Percentiles rank a stretch among this genome's conserved stretches.
Conservation (phyloP, 441 rosid genomes). For the Gossypium lobatum region DNA sequence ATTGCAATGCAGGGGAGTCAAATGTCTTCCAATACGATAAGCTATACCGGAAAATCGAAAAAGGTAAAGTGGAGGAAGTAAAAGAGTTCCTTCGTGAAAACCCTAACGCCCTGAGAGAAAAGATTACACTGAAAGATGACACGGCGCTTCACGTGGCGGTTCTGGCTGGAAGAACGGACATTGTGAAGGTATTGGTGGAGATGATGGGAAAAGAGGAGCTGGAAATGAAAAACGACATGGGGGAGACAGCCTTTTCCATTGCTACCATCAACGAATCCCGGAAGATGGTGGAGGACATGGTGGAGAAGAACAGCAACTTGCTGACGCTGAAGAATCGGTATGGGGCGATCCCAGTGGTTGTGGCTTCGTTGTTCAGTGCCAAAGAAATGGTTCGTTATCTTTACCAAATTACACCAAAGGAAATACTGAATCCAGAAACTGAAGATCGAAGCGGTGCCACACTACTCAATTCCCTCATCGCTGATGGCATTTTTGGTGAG, state of each 20-base stretch:
- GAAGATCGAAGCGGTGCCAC: constrained; percentile 28
- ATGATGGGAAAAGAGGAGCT: constrained; percentile 8
- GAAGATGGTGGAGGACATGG: constrained; percentile 23
- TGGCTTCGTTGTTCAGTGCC: constrained; percentile 34
- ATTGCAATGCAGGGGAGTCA: constrained; percentile 8
- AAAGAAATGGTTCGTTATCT: constrained; percentile 26
- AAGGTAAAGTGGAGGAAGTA: constrained; percentile 23
- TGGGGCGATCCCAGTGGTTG: constrained; percentile 33
- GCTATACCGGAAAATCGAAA: not conserved
- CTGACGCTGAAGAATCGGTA: constrained; percentile 16
- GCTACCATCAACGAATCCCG: constrained; percentile 31
- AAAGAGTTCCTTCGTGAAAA: constrained; percentile 11
- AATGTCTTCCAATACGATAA: not conserved
- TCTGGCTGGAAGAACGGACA: constrained; percentile 23
- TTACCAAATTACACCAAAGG: constrained; percentile 14
- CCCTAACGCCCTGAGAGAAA: constrained; percentile 16
- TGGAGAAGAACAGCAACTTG: constrained; percentile 16
- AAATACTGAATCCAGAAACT: constrained; percentile 17
- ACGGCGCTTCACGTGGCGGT: constrained; percentile 36
- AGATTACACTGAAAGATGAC: constrained; percentile 27
- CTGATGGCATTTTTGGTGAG: constrained; percentile 30
- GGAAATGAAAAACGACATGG: constrained; percentile 14
- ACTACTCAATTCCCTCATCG: constrained; percentile 33
- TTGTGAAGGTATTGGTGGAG: constrained; percentile 21
- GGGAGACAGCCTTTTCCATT: constrained; percentile 32